A percentile compares a stretch with the other conserved stretches of the same genome.
These are phyloP conservation scores for Ophiocordyceps sinensis DNA, from an alignment of 2,329 filamentous ascomycete species.

Conservation along the genomic window DNA sequence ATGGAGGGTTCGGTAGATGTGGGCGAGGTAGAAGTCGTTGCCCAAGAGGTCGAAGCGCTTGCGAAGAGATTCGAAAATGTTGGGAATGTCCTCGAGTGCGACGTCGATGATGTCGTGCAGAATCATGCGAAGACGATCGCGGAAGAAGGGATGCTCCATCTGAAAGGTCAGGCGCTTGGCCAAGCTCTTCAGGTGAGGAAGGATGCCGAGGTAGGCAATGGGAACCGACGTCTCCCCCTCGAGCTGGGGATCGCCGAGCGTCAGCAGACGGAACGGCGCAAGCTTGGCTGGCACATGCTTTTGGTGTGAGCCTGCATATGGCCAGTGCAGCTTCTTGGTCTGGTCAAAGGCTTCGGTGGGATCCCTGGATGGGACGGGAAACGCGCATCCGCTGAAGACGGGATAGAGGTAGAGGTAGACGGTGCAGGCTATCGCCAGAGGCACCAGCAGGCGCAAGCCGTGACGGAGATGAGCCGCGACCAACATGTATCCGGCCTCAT, in stretches of 20 bases:
- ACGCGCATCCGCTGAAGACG: conserved; percentile 63
- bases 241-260: conserved; percentile 82
- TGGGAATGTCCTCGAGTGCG: conserved; percentile 52
- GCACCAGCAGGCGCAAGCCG: conserved; percentile 36
- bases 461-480: conserved; percentile 38
- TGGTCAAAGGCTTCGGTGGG: conserved; percentile 17
- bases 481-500: conserved; percentile 34
- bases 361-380: conserved; percentile 41
- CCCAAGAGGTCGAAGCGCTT: conserved; percentile 82
- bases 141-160: conserved; percentile 28
- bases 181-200: conserved; percentile 37
- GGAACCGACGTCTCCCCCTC: conserved; percentile 83
- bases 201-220: conserved; percentile 33
- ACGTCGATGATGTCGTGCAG: conserved; percentile 48
- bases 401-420: conserved; percentile 83
- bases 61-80: conserved; percentile 48
- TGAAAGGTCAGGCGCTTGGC: conserved; percentile 32
- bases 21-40: conserved; percentile 88
- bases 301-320: conserved; percentile 11
- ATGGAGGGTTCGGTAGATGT: conserved; percentile 71
- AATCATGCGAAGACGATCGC: conserved; percentile 35
- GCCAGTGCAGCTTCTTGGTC: conserved; percentile 27
- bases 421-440: conserved; percentile 55
- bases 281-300: conserved; percentile 11
- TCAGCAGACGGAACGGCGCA: conserved; percentile 75